These are phyloP conservation scores for Fragaria vesca DNA, from an alignment of 306 rosid species.

Conservation along the genomic window DNA sequence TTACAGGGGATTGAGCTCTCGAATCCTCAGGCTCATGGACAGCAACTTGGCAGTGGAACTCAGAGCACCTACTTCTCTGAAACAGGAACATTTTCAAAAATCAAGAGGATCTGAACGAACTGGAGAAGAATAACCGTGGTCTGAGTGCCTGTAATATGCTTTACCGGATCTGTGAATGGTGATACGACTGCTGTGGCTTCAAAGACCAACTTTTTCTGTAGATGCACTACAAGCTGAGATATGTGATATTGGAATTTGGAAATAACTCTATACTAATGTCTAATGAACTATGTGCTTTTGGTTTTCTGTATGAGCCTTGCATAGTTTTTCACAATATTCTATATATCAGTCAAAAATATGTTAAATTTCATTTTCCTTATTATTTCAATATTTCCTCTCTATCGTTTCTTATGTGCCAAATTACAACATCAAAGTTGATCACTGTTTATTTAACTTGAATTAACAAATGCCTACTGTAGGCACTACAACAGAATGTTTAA, in stretches of 20 bases:
- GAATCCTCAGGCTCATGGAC: slow-evolving; percentile 93
- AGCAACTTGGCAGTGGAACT: slow-evolving; percentile 93
- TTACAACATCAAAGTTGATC: no score
- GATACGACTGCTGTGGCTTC: not conserved
- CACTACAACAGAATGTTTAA: no score
- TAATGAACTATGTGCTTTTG: not conserved
- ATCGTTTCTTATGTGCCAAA: not conserved
- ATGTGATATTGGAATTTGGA: not conserved
- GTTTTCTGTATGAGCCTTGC: not conserved
- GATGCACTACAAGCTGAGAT: not conserved
- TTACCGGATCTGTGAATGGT: not conserved
- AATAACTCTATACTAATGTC: not conserved
- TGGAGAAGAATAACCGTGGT: not conserved
- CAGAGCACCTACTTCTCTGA: slow-evolving; percentile 97
- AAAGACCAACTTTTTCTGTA: not conserved
- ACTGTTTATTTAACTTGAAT: no score
- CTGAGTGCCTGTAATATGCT: not conserved
- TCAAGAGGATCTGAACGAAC: slow-evolving; percentile 58
- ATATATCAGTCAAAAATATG: not conserved
- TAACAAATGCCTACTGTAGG: no score
- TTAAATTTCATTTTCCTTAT: not conserved
- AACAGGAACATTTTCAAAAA: slow-evolving; percentile 92
- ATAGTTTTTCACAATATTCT: not conserved
- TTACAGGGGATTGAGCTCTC: slow-evolving; percentile 89
- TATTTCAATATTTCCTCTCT: not conserved